Conservation (phyloP, 2,329 filamentous ascomycete genomes). For the Alternaria sp. region DNA sequence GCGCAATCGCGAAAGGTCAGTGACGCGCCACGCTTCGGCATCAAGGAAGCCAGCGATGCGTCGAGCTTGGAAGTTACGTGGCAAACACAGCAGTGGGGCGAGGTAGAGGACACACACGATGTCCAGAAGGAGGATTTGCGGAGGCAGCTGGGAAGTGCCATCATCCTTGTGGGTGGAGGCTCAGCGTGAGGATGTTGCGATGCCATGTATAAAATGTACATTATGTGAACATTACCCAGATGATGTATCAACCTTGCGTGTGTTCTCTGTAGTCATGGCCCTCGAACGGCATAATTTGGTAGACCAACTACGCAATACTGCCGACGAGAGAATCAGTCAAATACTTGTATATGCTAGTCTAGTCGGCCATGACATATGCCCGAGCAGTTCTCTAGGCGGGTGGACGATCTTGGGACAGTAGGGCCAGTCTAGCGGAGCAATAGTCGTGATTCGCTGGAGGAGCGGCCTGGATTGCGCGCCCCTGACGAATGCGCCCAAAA, state of each 20-base stretch:
- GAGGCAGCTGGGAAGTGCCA: slow-evolving; percentile 86
- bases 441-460: slow-evolving; percentile 17
- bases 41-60: slow-evolving; percentile 81
- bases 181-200: slow-evolving; percentile 12
- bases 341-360: not conserved
- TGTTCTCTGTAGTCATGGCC: not conserved
- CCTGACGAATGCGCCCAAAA: slow-evolving; percentile 18
- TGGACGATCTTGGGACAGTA: not conserved
- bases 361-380: slow-evolving; percentile 3
- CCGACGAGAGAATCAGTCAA: not conserved
- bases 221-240: not conserved
- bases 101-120: slow-evolving; percentile 98
- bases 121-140: slow-evolving; percentile 90
- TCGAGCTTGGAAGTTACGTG: slow-evolving; percentile 86
- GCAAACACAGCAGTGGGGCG: slow-evolving; percentile 92
- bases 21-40: slow-evolving; percentile 67
- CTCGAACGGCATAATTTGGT: not conserved
- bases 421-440: slow-evolving; percentile 5
- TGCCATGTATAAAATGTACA: slow-evolving; percentile 1
- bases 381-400: not conserved
- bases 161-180: slow-evolving; percentile 72
- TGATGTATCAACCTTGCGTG: not conserved
- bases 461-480: slow-evolving; percentile 13
- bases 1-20: slow-evolving; percentile 58
- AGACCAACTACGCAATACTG: no score